Base-by-base conservation (phyloP, 257 asterid species). In the Cordia subcordata region DNA sequence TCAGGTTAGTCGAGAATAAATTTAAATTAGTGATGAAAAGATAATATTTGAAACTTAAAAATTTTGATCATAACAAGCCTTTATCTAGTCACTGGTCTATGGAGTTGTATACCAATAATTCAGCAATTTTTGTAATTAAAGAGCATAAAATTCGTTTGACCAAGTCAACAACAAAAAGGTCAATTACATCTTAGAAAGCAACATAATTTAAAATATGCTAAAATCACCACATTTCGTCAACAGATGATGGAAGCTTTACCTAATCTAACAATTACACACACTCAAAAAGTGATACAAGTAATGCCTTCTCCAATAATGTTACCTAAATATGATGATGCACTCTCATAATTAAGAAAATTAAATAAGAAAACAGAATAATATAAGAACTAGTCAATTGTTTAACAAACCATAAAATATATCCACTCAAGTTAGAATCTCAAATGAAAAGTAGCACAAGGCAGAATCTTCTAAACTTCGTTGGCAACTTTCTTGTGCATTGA, bases 401-500 rank as follows among this genome's bases (percentile, higher is more conserved):
- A 72, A 67, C 83, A 71, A n/a, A 81, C 72, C 79, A 72, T 14
- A 55, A 58, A n/a, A n/a, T n/a, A n/a, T 63, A 63, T 54, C 67
- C 61, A 20, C 52, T 58, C 70, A 74, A 71, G 64, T 72, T 69
- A 70, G 80, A 84, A 79, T 72, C 78, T 61, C 44, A 55, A 55
- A 35, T 1, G 58, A 51, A 79, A 75, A 67, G 66, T 55, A 50
- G 11, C 44, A 77, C 78, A 77, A 58, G 73, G 35, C 55, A 76
- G 80, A 62, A 76, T 72, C 77, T 79, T 73, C 77, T 53, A 61
- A 73, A 35, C 82, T 64, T 79, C 63, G 51, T 33, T 63, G 38
- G 13, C 55, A 13, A 42, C 47, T 77, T 73, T 66, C 83, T 73
- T 79, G 77, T 75, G 49, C 66, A 65, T 56, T 65, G 50, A 62